A percentile compares a stretch with the other conserved stretches of the same genome.
phyloP scores from a whole-genome alignment of 208 protist genomes.

The Novymonas esmeraldas region DNA sequence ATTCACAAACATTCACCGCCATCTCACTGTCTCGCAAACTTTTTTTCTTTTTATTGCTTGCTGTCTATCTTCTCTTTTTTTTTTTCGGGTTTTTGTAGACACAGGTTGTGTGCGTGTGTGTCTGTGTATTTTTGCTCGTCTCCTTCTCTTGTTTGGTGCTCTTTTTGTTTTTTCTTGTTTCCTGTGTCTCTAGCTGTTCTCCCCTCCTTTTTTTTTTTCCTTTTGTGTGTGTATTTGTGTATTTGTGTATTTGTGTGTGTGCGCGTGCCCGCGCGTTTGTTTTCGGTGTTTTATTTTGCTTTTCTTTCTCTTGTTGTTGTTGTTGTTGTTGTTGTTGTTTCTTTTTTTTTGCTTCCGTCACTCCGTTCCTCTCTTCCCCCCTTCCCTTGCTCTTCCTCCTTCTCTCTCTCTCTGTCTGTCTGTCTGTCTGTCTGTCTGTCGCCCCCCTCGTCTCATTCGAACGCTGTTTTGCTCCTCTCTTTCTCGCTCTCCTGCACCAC shows the following conservation, averaged over 20 bases:
- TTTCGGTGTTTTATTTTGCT: not conserved
- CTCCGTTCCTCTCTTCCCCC: not conserved
- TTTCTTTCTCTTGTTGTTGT: too few relatives aligned
- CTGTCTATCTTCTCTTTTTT: too few relatives aligned
- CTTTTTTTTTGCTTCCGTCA: not conserved
- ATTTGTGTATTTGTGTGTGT: too few relatives aligned
- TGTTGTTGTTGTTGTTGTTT: not conserved
- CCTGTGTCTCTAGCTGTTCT: not conserved
- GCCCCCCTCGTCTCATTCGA: not conserved
- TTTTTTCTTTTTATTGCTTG: too few relatives aligned
- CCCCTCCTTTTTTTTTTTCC: not conserved
- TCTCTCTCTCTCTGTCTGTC: not conserved
- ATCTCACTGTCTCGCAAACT: too few relatives aligned
- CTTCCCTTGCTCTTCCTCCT: not conserved
- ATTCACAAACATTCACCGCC: too few relatives aligned
- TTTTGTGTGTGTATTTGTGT: not conserved
- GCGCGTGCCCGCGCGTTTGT: too few relatives aligned
- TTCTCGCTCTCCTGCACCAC: not conserved
- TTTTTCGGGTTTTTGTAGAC: too few relatives aligned
- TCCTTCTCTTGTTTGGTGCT: not conserved
- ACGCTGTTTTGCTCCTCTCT: not conserved
- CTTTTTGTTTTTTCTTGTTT: not conserved
- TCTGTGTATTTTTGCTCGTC: too few relatives aligned
- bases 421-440: constrained; percentile 1
- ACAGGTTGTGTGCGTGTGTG: too few relatives aligned